Conservation (phyloP, 129 eudicot genomes). For the Scalesia atractyloides region DNA sequence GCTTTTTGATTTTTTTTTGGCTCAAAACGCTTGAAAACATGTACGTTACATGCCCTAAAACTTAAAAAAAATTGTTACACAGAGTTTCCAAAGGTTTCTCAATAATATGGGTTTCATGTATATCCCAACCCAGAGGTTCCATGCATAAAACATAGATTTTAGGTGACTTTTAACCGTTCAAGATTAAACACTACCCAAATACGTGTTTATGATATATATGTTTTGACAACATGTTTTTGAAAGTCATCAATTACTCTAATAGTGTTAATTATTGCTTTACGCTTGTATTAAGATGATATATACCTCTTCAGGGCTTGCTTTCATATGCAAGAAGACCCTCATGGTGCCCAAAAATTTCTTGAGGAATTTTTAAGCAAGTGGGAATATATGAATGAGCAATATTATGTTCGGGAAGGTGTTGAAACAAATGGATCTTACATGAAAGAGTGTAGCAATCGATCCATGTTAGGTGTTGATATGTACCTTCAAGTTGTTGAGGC, state of each 20-base stretch:
- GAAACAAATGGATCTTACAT: slow-evolving; percentile 26
- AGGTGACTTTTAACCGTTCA: background rate
- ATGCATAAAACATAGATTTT: background rate
- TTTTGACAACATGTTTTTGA: slow-evolving; percentile 1
- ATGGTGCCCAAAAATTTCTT: slow-evolving; percentile 49
- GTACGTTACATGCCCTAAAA: no score
- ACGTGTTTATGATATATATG: background rate
- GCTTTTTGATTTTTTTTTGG: no score
- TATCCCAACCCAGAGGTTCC: no score
- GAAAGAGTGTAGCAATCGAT: slow-evolving; percentile 33
- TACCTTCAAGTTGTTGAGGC: slow-evolving; percentile 89
- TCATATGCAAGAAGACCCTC: slow-evolving; percentile 58
- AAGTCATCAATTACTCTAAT: background rate
- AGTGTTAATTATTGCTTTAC: background rate
- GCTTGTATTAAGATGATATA: background rate
- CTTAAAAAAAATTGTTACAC: no score
- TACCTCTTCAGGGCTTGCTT: slow-evolving; percentile 62
- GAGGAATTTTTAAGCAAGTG: slow-evolving; percentile 81
- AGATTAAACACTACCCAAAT: background rate
- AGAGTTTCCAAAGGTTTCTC: no score
- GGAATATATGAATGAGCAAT: slow-evolving; percentile 50
- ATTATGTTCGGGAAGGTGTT: slow-evolving; percentile 34
- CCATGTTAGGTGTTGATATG: slow-evolving; percentile 43
- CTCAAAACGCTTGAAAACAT: no score
- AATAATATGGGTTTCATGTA: no score